Conservation (phyloP, 2,329 filamentous ascomycete genomes). For the Monilinia laxa region DNA sequence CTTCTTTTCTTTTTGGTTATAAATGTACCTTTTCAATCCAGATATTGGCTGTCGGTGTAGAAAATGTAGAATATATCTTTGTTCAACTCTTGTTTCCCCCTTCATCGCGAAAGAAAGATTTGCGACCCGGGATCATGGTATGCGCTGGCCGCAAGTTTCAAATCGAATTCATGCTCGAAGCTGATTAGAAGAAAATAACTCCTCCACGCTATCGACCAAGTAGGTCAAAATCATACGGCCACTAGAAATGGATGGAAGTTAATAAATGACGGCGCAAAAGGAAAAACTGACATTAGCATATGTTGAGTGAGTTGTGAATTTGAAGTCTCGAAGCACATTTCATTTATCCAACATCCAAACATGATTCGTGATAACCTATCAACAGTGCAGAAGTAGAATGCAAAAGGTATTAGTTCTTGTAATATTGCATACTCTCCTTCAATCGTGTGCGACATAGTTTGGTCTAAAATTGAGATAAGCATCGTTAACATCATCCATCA, state of each 20-base stretch:
- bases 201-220: conserved; percentile 4
- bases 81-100: neutral
- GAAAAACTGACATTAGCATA: neutral
- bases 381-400: conserved; percentile 3
- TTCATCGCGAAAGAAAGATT: conserved; percentile 25
- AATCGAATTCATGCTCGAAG: conserved; percentile 36
- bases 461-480: conserved; percentile 1
- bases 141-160: conserved; percentile 41
- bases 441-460: conserved; percentile 24
- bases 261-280: conserved; percentile 8
- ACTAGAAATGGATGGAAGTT: conserved; percentile 9
- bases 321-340: conserved; percentile 3
- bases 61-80: neutral
- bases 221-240: neutral
- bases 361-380: conserved; percentile 17
- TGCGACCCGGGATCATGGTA: conserved; percentile 36
- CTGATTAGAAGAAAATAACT: conserved; percentile 26
- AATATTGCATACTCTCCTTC: conserved; percentile 9
- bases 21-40: neutral
- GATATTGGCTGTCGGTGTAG: neutral
- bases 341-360: neutral
- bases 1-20: neutral
- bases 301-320: conserved; percentile 4
- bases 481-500: neutral
- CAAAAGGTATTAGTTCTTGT: conserved; percentile 7